Percentiles rank a stretch among this genome's conserved stretches.
phyloP scores from a whole-genome alignment of 1,284 basidiomycete species.

The Ceratobasidium sp. region DNA sequence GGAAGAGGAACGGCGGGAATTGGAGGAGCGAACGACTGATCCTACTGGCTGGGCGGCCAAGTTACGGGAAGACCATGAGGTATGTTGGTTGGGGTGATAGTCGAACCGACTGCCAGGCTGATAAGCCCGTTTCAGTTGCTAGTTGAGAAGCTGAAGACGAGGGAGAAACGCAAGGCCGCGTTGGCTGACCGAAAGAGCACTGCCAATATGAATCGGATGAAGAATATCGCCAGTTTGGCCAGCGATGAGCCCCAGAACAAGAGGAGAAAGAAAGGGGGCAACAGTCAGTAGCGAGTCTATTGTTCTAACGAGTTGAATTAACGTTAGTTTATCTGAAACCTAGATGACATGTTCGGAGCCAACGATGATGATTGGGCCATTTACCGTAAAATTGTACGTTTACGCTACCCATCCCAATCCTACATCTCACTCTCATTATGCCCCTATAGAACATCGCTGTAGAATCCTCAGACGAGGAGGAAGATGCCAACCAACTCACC shows the following conservation, averaged over 20 bases:
- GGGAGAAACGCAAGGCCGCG: conserved; percentile 85
- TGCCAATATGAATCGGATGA: conserved; percentile 97
- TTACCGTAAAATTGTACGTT: conserved; percentile 92
- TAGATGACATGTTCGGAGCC: conserved; percentile 95
- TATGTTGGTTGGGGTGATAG: conserved; percentile 55
- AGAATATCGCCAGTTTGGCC: conserved; percentile 93
- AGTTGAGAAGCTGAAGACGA: conserved; percentile 88
- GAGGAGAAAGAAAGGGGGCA: conserved; percentile 82
- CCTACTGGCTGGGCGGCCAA: conserved; percentile 78
- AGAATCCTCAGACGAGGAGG: conserved; percentile 96
- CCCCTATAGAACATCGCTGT: conserved; percentile 77
- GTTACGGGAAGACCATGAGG: conserved; percentile 83
- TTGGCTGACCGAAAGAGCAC: conserved; percentile 93
- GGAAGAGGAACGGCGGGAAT: conserved; percentile 79
- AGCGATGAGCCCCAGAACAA: conserved; percentile 80
- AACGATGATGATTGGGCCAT: conserved; percentile 98
- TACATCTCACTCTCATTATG: neutral
- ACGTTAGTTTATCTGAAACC: neutral
- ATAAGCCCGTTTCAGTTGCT: conserved; percentile 66
- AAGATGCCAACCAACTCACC: conserved; percentile 82
- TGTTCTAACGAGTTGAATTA: neutral
- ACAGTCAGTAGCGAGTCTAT: conserved; percentile 66
- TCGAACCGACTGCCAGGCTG: too few relatives aligned
- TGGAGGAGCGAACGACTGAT: conserved; percentile 82
- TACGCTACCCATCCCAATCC: neutral